Evolutionary conservation across 2,329 filamentous ascomycete genomes (phyloP).

Genomic region (Colletotrichum sp.): DNA sequence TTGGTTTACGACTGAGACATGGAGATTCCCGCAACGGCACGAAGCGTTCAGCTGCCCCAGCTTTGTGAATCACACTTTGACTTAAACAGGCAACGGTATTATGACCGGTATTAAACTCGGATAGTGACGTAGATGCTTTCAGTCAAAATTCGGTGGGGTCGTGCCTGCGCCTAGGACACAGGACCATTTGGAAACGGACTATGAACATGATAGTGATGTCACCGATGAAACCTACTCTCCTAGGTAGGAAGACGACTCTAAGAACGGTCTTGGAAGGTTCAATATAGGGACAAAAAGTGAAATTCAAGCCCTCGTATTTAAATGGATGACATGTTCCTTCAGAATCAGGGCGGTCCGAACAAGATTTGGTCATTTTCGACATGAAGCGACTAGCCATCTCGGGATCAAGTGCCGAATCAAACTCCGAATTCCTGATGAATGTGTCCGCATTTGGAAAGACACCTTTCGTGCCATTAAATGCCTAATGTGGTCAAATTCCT

Average conservation of each 20-base stretch:
- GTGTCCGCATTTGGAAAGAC: not conserved
- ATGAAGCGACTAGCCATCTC: not conserved
- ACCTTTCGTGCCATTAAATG: rapidly evolving
- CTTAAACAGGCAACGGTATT: not conserved
- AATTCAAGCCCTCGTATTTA: not conserved
- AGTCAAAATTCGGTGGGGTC: not conserved
- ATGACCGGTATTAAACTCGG: not conserved
- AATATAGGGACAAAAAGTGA: not conserved
- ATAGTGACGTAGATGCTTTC: not conserved
- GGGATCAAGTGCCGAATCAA: not conserved
- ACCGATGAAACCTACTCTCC: rapidly evolving
- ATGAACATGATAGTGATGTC: not conserved
- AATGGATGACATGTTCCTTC: not conserved
- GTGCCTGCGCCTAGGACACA: rapidly evolving
- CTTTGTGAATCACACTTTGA: not conserved
- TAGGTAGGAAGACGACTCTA: not conserved
- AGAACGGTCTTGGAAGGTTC: not conserved
- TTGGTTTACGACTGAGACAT: not conserved
- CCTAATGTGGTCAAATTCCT: not conserved
- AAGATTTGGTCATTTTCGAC: not conserved
- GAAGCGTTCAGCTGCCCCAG: not conserved
- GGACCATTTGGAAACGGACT: not conserved
- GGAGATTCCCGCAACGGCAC: not conserved
- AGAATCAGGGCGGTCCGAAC: not conserved
- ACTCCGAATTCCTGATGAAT: not conserved